Evolutionary conservation across 2,329 filamentous ascomycete genomes (phyloP), one percentile per base, ranked within the genome.

Genomic region (Trichoderma sp.): DNA sequence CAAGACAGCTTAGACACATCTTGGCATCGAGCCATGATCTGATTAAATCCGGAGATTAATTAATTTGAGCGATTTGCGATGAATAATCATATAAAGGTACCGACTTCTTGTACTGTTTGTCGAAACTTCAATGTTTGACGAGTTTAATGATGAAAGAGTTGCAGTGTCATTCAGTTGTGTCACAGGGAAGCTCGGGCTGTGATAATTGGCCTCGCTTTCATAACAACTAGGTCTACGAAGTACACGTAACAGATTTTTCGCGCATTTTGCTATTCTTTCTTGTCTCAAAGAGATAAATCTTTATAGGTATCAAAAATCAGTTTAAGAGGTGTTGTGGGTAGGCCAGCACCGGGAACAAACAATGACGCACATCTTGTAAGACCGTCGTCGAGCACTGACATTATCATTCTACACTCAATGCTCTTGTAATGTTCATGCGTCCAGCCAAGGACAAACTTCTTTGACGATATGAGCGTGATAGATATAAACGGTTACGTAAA

Each of bases 401-500:
- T 50, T 1, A 1, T 11, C 1, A 23, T 50, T 50, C 11, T 4
- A 23, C 9, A 1, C n/a, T 6, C n/a, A 50, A 50, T 20, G 20
- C 9, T 11, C 4, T 12, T 20, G 17, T 12, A n/a, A 47, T 12
- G 15, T 47, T 17, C 0, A 47, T 11, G 36, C 15, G 36, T 47
- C 4, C 3, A 1, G 1, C n/a, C 2, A 50, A 20, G 4, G 5
- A 2, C 2, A 50, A 23, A 12, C 2, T 23, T 13, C 1, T 3
- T 0, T 47, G 4, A 9, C 3, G n/a, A 1, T 6, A 20, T 20
- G 4, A 47, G n/a, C 4, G n/a, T 11, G 1, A 47, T n/a, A 17
- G n/a, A 1, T 12, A 20, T 11, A 2, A 6, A 20, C 1, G 0
- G 1, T 12, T 5, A 1, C 0, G 4, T 6, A 47, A 47, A 47